Conservation (phyloP, 2,329 filamentous ascomycete species). For the Aspergillus oerlinghausenensis region DNA sequence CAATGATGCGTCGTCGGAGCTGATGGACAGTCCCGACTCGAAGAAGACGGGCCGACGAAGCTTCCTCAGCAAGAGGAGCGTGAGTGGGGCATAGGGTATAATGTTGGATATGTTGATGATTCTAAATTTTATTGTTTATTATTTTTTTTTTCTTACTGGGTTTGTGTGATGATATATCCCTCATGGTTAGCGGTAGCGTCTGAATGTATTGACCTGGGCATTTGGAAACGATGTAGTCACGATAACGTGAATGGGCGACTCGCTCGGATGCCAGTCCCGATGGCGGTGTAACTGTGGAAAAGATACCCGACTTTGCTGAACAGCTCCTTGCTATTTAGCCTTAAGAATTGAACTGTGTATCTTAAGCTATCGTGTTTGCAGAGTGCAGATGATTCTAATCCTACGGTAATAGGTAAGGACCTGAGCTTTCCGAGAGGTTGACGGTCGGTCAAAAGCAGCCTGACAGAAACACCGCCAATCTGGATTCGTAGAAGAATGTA, state of each 20-base stretch:
- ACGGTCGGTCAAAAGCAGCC: too few relatives aligned
- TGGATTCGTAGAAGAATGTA: too few relatives aligned
- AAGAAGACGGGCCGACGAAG: constrained; percentile 41
- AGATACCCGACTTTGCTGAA: background rate
- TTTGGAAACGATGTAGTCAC: background rate
- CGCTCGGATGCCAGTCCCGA: background rate
- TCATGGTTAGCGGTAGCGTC: background rate
- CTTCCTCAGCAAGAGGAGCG: constrained; percentile 43
- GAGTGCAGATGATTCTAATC: too few relatives aligned
- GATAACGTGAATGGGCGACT: background rate
- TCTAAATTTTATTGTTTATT: background rate
- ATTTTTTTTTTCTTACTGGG: background rate
- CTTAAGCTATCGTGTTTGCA: too few relatives aligned
- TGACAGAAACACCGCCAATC: too few relatives aligned
- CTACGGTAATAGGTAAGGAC: too few relatives aligned
- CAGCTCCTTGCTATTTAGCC: too few relatives aligned
- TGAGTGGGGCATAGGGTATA: constrained; percentile 24
- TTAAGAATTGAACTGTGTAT: too few relatives aligned
- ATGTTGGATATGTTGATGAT: constrained; percentile 6
- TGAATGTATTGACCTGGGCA: background rate
- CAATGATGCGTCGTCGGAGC: constrained; percentile 21
- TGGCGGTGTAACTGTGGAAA: background rate
- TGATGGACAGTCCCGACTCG: constrained; percentile 38
- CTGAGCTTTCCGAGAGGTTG: too few relatives aligned
- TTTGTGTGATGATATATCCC: background rate